Conservation (phyloP, 768 basidiomycete species). For the Suillus bovinus region DNA sequence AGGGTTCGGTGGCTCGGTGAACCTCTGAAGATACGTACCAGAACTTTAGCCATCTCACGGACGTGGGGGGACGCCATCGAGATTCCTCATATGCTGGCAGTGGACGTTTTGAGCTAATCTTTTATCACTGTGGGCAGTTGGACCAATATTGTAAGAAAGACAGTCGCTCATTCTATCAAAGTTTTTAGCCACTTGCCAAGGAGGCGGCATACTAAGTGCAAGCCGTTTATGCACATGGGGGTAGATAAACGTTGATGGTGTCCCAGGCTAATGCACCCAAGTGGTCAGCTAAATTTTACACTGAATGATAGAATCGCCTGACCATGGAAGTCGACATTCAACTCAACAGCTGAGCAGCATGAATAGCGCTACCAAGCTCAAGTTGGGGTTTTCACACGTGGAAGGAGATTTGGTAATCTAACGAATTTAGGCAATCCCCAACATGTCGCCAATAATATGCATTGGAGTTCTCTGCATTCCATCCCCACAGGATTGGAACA, state of each 20-base stretch:
- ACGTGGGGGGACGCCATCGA: background rate
- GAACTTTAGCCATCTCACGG: background rate
- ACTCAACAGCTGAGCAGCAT: too few species aligned
- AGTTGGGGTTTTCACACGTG: background rate
- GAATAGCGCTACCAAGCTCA: too few species aligned
- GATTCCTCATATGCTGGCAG: background rate
- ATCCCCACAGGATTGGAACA: slow-evolving; percentile 26
- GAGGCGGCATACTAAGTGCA: too few species aligned
- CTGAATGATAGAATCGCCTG: background rate
- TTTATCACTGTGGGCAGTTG: too few species aligned
- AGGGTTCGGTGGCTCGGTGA: background rate
- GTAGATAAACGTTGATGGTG: too few species aligned
- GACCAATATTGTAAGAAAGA: background rate
- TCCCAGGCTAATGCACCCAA: too few species aligned
- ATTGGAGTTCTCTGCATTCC: slow-evolving; percentile 8
- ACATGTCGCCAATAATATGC: slow-evolving; percentile 14
- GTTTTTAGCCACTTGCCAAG: too few species aligned
- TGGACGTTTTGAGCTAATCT: background rate
- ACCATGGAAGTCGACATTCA: background rate
- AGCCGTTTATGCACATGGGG: too few species aligned
- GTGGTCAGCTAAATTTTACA: background rate
- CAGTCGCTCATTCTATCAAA: too few species aligned
- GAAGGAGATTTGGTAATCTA: background rate
- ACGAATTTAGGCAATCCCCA: slow-evolving; percentile 27
- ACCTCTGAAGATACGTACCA: background rate